Conservation (phyloP, 2,329 filamentous ascomycete species). For the Sporothrix brasiliensis region DNA sequence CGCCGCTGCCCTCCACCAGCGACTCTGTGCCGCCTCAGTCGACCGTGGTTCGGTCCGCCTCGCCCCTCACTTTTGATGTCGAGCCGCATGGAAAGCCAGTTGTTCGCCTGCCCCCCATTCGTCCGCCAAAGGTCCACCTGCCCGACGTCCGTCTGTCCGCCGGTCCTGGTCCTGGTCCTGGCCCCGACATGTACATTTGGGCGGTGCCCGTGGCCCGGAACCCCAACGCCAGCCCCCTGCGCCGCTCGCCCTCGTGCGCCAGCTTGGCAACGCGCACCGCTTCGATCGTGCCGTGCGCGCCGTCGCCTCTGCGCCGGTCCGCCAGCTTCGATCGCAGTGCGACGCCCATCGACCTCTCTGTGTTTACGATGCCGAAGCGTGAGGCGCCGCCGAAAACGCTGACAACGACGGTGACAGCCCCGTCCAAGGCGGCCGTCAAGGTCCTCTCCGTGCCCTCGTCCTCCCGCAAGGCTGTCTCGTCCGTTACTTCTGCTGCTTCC, state of each 20-base stretch:
- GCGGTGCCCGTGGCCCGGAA: background rate
- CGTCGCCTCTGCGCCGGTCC: background rate
- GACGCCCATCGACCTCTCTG: background rate
- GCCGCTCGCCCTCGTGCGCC: background rate
- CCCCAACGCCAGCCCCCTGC: background rate
- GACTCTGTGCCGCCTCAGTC: no score
- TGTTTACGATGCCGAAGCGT: background rate
- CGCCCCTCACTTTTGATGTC: no score
- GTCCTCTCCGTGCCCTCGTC: background rate
- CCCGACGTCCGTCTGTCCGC: no score
- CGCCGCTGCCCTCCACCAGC: no score
- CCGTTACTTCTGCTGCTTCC: background rate
- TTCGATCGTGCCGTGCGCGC: background rate
- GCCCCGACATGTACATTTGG: background rate
- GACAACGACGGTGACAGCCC: background rate
- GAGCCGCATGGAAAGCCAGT: no score
- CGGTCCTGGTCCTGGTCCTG: no score
- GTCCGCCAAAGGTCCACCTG: no score
- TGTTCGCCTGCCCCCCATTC: no score
- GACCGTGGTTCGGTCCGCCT: no score
- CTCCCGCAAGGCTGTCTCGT: background rate
- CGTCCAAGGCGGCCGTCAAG: background rate
- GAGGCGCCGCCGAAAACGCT: background rate
- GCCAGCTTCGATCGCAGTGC: background rate
- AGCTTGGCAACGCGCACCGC: background rate